Base-by-base conservation (phyloP, 2,329 filamentous ascomycete species). In the Zarea fungicola region DNA sequence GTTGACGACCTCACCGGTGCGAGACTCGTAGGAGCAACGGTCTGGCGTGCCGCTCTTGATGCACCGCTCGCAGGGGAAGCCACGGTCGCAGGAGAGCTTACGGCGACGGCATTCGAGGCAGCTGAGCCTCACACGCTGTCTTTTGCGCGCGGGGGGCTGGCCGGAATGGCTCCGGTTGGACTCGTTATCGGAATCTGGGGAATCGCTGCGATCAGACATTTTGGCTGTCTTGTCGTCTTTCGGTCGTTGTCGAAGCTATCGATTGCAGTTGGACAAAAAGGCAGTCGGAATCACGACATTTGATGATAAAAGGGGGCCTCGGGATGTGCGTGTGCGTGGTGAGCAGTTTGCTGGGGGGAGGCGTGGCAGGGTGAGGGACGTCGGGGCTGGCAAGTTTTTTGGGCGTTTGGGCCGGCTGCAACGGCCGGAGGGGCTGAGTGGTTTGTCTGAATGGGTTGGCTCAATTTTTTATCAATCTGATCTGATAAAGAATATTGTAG, bases 31-130 rank as follows among this genome's bases (percentile, higher is more conserved):
- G 53, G 74, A 78, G 64, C 78, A 82, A 14, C 75, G 72, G 44
- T 81, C 78, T 18, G 78, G 73, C 23, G 78, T 82, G 57, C 77
- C 78, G 52, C 77, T 81, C 65, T 81, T 81, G 62, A 81, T 72
- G 62, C 79, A 83, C 40, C 79, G 75, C 62, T 81, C 77, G 59
- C 79, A 83, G 21, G 79, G 79, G 56, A 81, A 73, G 60, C 79
- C 78, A 52, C 79, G 71, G 62, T 81, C 80, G 61, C 79, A 83
- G 22, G 78, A 81, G 31, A 82, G 68, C 66, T 83, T 83, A 48
- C 79, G 71, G 47, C 78, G 72, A 35, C 79, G 76, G 56, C 79
- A 83, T 57, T 81, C 78, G 35, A 82, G 71, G 54, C 79, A 83
- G 41, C 77, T 80, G 36, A 83, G 70, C 14, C 79, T 70, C 39